A percentile compares a stretch with the other conserved stretches of the same genome.
These are phyloP conservation scores for Setomelanomma holmii DNA, from an alignment of 2,329 filamentous ascomycete species.

Conservation along the genomic window DNA sequence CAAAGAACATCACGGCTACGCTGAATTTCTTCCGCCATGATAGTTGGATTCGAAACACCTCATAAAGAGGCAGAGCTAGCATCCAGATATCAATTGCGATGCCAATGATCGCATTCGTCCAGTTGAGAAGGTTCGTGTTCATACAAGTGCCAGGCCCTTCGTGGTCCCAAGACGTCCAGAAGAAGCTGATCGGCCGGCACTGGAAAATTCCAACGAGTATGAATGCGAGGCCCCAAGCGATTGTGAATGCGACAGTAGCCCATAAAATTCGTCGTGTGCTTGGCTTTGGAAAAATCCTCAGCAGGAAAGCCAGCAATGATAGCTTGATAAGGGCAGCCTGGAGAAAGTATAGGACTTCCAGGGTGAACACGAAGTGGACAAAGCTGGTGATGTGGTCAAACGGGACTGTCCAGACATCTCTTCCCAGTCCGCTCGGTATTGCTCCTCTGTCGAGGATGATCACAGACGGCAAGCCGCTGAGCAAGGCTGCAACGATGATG, in stretches of 20 bases:
- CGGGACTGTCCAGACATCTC: constrained; percentile 58
- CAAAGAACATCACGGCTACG: constrained; percentile 43
- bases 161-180: constrained; percentile 38
- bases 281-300: constrained; percentile 33
- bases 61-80: constrained; percentile 38
- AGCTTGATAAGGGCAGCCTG: constrained; percentile 30
- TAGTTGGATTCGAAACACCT: constrained; percentile 36
- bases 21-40: constrained; percentile 40
- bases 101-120: constrained; percentile 37
- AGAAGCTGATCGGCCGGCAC: constrained; percentile 38
- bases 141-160: constrained; percentile 29
- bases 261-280: constrained; percentile 11
- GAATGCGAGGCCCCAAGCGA: constrained; percentile 25
- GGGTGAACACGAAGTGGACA: constrained; percentile 31
- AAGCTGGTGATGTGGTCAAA: constrained; percentile 52
- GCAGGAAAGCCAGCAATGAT: constrained; percentile 33
- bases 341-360: constrained; percentile 39
- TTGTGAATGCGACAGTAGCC: constrained; percentile 22
- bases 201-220: constrained; percentile 29
- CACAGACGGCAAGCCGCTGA: constrained; percentile 2
- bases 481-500: constrained; percentile 4
- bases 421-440: constrained; percentile 50
- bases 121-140: constrained; percentile 41
- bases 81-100: constrained; percentile 31
- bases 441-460: constrained; percentile 14